Percentiles rank a stretch among this genome's conserved stretches.
Evolutionary conservation across 2,329 filamentous ascomycete genomes (phyloP).

Genomic region (Fonsecaea nubica): DNA sequence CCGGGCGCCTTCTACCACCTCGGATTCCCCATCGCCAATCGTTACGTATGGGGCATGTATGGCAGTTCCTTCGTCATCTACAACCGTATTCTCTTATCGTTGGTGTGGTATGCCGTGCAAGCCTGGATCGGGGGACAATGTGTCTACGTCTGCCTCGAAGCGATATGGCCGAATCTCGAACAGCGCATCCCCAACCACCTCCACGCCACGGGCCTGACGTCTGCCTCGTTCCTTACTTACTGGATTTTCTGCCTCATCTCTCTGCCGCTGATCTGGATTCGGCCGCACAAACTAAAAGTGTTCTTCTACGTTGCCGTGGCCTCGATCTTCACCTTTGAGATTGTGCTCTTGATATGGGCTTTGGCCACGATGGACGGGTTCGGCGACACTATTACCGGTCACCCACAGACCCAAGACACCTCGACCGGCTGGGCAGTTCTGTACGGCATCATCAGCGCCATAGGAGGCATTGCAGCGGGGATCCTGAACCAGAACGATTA

Average conservation of each 20-base stretch:
- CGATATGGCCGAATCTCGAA: conserved; percentile 55
- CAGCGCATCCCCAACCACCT: conserved; percentile 51
- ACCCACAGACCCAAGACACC: conserved; percentile 26
- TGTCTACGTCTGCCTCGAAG: conserved; percentile 55
- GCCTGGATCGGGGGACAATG: conserved; percentile 55
- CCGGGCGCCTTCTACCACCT: conserved; percentile 90
- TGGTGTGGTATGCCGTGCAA: conserved; percentile 61
- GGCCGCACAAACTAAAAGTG: conserved; percentile 52
- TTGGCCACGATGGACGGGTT: conserved; percentile 46
- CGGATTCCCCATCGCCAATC: conserved; percentile 79
- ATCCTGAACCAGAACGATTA: conserved; percentile 56
- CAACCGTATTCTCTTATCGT: conserved; percentile 80
- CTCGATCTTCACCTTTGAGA: conserved; percentile 51
- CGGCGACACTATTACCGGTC: conserved; percentile 38
- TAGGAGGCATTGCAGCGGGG: conserved; percentile 55
- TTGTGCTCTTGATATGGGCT: conserved; percentile 47
- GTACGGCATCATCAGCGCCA: conserved; percentile 50
- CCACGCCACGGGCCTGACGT: conserved; percentile 45
- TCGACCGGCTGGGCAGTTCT: conserved; percentile 33
- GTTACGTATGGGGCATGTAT: conserved; percentile 83
- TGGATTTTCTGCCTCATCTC: conserved; percentile 55
- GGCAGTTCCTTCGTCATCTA: conserved; percentile 86
- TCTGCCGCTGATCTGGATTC: conserved; percentile 55
- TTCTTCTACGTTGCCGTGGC: conserved; percentile 53
- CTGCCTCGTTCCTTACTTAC: conserved; percentile 54